Evolutionary conservation across 768 basidiomycete species (phyloP), one percentile per base, ranked within the genome.

Genomic region (Coprinopsis marcescibilis): DNA sequence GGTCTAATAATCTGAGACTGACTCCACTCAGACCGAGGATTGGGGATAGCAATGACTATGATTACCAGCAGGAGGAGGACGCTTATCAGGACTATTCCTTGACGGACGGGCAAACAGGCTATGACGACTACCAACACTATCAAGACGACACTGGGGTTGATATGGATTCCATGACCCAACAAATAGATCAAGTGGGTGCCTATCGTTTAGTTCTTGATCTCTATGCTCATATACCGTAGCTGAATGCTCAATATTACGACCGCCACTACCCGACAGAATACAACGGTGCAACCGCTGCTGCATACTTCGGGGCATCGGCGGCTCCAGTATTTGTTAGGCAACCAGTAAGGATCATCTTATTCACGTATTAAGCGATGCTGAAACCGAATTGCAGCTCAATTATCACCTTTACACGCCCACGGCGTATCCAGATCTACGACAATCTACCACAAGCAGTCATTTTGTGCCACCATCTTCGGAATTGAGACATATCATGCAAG

Each of bases 401-500:
- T 92, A 99, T 59, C 91, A 97, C 54, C 75, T 97, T 24, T 99
- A 99, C 68, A 84, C 88, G 3, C 77, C 78, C 2, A 76, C 77
- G 55, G 70, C 85, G 57, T 70, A 85, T 35, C 65, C 77, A 52
- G 57, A 72, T 46, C 70, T 85, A 60, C 57, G 75, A 55, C 60
- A 75, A 14, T 70, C 75, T 6, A 40, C 61, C 29, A 52, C 57
- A 52, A 55, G 72, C 57, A 69, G 65, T 24, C 91, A 94, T 59
- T 97, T 95, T 66, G 75, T 96, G 1, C 72, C 69, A 1, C 56
- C 72, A 1, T 73, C 75, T 2, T 47, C 57, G 7, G 65, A 70
- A 4, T 65, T 77, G 19, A 72, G 75, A 0, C 68, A 75, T 40
- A 53, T 59, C 1, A 58, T 79, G 25, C 75, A 74, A 52, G 63